phyloP scores from a whole-genome alignment of 2,329 filamentous ascomycete species.

The Rutstroemia sp. region DNA sequence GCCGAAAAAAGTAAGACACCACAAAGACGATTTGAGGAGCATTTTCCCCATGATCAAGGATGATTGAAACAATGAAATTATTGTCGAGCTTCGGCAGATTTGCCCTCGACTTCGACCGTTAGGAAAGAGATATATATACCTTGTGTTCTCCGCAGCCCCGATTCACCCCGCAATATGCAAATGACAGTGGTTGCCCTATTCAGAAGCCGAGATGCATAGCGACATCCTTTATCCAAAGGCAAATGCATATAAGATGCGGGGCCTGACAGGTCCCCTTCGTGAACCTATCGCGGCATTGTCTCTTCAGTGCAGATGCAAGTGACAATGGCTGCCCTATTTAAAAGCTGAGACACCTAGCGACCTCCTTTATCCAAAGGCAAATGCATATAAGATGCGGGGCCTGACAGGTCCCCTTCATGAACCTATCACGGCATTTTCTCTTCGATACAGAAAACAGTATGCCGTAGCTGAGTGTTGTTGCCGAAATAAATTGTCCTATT shows the following conservation, averaged over 20 bases:
- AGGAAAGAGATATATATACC: background rate
- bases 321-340: background rate
- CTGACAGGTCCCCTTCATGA: no score
- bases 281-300: background rate
- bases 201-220: background rate
- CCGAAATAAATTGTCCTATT: no score
- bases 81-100: background rate
- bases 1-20: background rate
- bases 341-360: background rate
- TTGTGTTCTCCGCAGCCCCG: no score
- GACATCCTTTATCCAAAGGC: background rate
- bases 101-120: background rate
- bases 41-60: background rate
- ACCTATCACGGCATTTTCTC: no score
- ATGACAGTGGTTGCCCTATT: background rate
- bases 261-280: no score
- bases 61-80: background rate
- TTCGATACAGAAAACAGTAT: no score
- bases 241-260: background rate
- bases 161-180: background rate
- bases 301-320: background rate
- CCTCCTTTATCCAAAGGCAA: background rate
- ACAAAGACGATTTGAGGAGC: background rate
- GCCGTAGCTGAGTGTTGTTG: no score
- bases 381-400: background rate